phyloP scores from a whole-genome alignment of 2,329 filamentous ascomycete species.

The Pestalotiopsis sp. region DNA sequence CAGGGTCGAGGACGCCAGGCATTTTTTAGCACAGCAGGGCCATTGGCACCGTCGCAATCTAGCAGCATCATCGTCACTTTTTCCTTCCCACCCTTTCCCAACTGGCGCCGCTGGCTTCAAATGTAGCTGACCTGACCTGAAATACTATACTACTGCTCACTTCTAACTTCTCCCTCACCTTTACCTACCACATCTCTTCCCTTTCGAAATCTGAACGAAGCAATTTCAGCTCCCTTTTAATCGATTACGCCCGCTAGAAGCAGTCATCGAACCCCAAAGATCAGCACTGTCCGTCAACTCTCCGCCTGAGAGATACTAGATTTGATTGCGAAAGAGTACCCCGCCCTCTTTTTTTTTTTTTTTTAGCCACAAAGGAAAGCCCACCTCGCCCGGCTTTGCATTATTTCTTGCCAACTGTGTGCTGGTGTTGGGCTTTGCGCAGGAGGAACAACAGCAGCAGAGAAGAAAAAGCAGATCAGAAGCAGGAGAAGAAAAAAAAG shows the following conservation, averaged over 20 bases:
- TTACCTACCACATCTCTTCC: background rate
- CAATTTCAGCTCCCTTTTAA: background rate
- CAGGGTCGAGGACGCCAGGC: conserved; percentile 6
- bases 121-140: background rate
- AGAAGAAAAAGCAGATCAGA: background rate
- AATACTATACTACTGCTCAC: background rate
- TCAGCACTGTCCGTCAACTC: background rate
- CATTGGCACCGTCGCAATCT: conserved; percentile 5
- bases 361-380: background rate
- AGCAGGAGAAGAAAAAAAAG: background rate
- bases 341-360: background rate
- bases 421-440: background rate
- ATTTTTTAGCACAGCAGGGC: background rate
- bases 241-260: background rate
- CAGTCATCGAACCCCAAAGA: background rate
- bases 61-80: conserved; percentile 14
- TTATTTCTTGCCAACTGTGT: background rate
- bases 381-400: background rate
- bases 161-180: background rate
- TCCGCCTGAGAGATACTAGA: background rate
- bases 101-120: background rate
- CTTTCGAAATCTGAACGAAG: background rate
- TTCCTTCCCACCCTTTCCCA: background rate
- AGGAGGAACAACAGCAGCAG: background rate
- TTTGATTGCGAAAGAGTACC: conserved; percentile 10